phyloP scores from a whole-genome alignment of 2,329 filamentous ascomycete species.

The Cladobotryum mycophilum region DNA sequence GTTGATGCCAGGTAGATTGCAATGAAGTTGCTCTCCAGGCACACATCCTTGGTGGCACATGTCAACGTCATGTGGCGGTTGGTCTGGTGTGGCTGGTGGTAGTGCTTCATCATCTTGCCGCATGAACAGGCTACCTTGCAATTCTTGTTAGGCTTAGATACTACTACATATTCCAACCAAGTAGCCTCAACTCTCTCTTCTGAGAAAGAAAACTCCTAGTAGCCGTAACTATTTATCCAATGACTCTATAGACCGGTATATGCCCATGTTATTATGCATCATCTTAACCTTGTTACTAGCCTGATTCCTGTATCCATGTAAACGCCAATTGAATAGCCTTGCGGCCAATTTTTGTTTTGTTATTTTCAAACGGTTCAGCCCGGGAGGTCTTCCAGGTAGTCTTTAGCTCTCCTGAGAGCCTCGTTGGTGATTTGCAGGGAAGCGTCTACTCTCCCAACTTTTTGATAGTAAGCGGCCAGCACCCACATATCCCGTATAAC shows the following conservation, averaged over 20 bases:
- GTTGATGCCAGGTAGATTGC: background rate
- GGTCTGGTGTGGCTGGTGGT: slow-evolving; percentile 20
- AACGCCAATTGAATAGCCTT: slow-evolving; percentile 4
- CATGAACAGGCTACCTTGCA: background rate
- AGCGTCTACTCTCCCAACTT: slow-evolving; percentile 22
- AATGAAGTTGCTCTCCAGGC: slow-evolving; percentile 9
- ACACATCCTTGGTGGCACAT: slow-evolving; percentile 6
- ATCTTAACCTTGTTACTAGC: background rate
- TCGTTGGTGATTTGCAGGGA: slow-evolving; percentile 25
- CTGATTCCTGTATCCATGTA: background rate
- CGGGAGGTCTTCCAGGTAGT: slow-evolving; percentile 21
- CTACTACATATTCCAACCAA: too few species aligned
- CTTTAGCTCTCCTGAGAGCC: slow-evolving; percentile 27
- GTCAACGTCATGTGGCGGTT: slow-evolving; percentile 40
- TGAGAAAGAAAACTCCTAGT: background rate
- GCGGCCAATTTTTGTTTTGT: background rate
- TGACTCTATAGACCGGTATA: background rate
- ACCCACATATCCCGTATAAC: slow-evolving; percentile 36
- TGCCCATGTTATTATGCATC: too few species aligned
- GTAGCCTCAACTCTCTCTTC: too few species aligned
- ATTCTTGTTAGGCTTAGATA: background rate
- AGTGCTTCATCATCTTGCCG: background rate
- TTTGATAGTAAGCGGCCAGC: slow-evolving; percentile 28
- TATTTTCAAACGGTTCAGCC: slow-evolving; percentile 11
- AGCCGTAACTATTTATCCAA: background rate